A percentile compares a stretch with the other conserved stretches of the same genome.
These are phyloP conservation scores for Suillus lakei DNA, from an alignment of 768 basidiomycete species.

Conservation along the genomic window DNA sequence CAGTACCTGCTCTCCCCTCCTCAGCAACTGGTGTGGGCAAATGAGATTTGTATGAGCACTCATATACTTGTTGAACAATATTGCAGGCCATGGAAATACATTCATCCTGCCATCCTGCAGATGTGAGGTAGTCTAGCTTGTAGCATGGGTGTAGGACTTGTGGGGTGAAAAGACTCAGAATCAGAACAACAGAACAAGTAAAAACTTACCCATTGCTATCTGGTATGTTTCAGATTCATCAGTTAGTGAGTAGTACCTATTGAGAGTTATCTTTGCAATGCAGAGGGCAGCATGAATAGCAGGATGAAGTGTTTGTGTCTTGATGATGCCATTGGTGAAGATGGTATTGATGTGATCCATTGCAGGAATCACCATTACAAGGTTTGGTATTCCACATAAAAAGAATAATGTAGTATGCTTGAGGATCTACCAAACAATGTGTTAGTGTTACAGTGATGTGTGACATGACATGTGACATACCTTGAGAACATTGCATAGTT, in stretches of 20 bases:
- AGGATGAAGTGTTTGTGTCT: background rate
- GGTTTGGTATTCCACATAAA: slow-evolving; percentile 28
- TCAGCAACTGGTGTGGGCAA: too few species aligned
- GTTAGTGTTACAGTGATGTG: background rate
- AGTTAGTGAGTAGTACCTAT: slow-evolving; percentile 29
- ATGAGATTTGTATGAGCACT: too few species aligned
- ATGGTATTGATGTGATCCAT: slow-evolving; percentile 40
- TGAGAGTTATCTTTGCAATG: slow-evolving; percentile 26
- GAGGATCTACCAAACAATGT: slow-evolving; percentile 14
- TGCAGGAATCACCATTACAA: slow-evolving; percentile 42
- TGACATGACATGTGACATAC: slow-evolving; percentile 5
- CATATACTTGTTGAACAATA: too few species aligned
- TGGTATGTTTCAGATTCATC: slow-evolving; percentile 11
- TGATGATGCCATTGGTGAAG: too few species aligned
- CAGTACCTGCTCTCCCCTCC: too few species aligned
- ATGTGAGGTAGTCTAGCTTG: too few species aligned
- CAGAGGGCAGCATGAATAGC: slow-evolving; percentile 13
- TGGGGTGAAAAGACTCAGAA: too few species aligned
- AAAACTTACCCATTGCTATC: too few species aligned
- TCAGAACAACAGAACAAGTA: too few species aligned
- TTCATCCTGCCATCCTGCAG: too few species aligned
- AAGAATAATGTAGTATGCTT: slow-evolving; percentile 35
- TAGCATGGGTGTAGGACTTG: too few species aligned
- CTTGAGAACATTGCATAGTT: slow-evolving; percentile 26
- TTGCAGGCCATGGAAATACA: too few species aligned